A percentile compares a stretch with the other conserved stretches of the same genome.
These are phyloP conservation scores for Candida lessepsii DNA, from an alignment of 805 yeast genomes.

Conservation along the genomic window DNA sequence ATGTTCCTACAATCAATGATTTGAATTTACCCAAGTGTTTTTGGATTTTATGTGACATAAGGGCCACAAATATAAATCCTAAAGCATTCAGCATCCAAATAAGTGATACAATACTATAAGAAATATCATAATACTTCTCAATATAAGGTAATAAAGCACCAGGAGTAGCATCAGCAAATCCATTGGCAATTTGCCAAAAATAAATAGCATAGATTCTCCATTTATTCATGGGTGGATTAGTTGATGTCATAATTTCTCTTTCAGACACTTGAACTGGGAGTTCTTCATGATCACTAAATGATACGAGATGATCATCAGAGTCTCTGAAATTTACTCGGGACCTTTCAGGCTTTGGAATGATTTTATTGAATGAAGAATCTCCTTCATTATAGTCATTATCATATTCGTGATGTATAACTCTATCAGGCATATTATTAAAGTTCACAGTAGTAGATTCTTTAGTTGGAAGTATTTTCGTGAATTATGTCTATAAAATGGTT, in stretches of 20 bases:
- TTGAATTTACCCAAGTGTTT: constrained; percentile 39
- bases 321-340: neutral
- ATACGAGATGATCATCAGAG: neutral
- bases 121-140: constrained; percentile 46
- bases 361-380: neutral
- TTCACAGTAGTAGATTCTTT: too few relatives aligned
- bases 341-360: constrained; percentile 8
- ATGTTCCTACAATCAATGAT: constrained; percentile 39
- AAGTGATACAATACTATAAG: constrained; percentile 53
- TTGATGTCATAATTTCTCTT: constrained; percentile 32
- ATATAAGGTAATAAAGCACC: constrained; percentile 60
- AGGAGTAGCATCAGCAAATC: constrained; percentile 56
- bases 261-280: constrained; percentile 10
- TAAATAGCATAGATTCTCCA: constrained; percentile 43
- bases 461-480: too few relatives aligned
- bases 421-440: too few relatives aligned
- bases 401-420: too few relatives aligned
- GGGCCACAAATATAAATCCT: constrained; percentile 54
- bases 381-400: too few relatives aligned
- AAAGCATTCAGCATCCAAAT: constrained; percentile 58
- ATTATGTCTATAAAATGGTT: too few relatives aligned
- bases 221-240: constrained; percentile 42
- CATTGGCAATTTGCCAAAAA: constrained; percentile 41
- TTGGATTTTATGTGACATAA: constrained; percentile 46
- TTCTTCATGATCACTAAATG: neutral